A percentile compares a stretch with the other conserved stretches of the same genome.
Evolutionary conservation across 208 protist species (phyloP).

Genomic region (Angomonas desouzai): DNA sequence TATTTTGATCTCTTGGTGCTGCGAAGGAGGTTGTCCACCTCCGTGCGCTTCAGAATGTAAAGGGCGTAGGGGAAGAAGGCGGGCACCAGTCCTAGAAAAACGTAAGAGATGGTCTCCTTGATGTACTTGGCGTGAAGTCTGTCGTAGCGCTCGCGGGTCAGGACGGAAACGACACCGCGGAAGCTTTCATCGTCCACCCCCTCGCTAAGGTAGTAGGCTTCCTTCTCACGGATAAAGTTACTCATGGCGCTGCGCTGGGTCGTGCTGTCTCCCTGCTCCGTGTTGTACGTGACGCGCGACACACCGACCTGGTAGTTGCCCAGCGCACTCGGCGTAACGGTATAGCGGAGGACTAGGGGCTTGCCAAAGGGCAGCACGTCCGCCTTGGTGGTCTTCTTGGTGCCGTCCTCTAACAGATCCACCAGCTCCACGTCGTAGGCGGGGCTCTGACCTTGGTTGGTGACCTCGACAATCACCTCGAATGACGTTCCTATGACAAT

Average conservation of each 20-base stretch:
- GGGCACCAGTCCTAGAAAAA: constrained; percentile 74
- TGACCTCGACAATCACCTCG: constrained; percentile 69
- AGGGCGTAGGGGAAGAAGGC: constrained; percentile 62
- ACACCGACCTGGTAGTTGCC: constrained; percentile 69
- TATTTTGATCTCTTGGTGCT: constrained; percentile 46
- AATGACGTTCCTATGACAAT: constrained; percentile 69
- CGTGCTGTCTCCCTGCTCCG: constrained; percentile 47
- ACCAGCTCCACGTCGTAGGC: constrained; percentile 66
- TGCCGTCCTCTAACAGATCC: constrained; percentile 57
- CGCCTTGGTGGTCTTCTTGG: constrained; percentile 37
- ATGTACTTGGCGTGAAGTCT: constrained; percentile 72
- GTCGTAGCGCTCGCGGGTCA: constrained; percentile 82
- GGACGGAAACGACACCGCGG: constrained; percentile 74
- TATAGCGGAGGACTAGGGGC: constrained; percentile 66
- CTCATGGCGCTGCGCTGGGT: constrained; percentile 54
- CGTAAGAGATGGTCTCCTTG: constrained; percentile 69
- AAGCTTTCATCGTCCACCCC: constrained; percentile 76
- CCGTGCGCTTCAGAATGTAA: constrained; percentile 69
- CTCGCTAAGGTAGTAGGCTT: constrained; percentile 72
- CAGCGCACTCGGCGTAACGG: constrained; percentile 52
- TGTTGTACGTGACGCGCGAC: constrained; percentile 67
- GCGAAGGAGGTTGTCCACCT: constrained; percentile 69
- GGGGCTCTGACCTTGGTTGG: constrained; percentile 76
- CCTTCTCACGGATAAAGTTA: constrained; percentile 78
- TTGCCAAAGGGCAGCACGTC: constrained; percentile 56